Evolutionary conservation across 2,329 filamentous ascomycete species (phyloP).

Genomic region (Colletotrichum musae): DNA sequence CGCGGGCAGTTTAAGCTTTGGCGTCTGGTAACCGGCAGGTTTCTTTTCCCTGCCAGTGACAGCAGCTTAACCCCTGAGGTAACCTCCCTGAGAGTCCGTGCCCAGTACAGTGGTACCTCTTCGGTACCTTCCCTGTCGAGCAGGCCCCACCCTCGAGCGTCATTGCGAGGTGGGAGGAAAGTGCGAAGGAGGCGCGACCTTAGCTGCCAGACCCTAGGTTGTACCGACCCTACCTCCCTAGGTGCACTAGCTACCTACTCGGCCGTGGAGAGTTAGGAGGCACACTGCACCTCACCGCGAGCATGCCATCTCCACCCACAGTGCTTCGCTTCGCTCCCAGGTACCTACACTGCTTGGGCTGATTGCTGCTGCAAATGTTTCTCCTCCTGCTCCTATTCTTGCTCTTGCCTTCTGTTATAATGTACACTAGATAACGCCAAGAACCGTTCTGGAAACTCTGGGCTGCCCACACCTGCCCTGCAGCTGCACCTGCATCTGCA

Average conservation of each 20-base stretch:
- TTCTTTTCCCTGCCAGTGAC: slow-evolving; percentile 31
- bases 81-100: not conserved
- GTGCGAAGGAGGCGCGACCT: not conserved
- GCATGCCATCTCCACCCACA: not conserved
- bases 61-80: slow-evolving; percentile 11
- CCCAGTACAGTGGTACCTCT: slow-evolving; percentile 23
- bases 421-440: no score
- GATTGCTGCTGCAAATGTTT: not conserved
- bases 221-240: no score
- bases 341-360: not conserved
- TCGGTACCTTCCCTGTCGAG: slow-evolving; percentile 12
- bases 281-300: no score
- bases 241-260: no score
- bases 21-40: slow-evolving; percentile 22
- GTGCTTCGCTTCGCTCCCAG: not conserved
- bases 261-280: no score
- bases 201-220: no score
- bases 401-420: not conserved
- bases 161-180: slow-evolving; percentile 12
- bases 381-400: not conserved
- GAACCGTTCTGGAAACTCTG: slow-evolving; percentile 23
- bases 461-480: slow-evolving; percentile 12
- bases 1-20: slow-evolving; percentile 36
- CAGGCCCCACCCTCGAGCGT: slow-evolving; percentile 33
- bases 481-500: slow-evolving; percentile 11